phyloP scores from a whole-genome alignment of 257 asterid species.

The Rhazya stricta region DNA sequence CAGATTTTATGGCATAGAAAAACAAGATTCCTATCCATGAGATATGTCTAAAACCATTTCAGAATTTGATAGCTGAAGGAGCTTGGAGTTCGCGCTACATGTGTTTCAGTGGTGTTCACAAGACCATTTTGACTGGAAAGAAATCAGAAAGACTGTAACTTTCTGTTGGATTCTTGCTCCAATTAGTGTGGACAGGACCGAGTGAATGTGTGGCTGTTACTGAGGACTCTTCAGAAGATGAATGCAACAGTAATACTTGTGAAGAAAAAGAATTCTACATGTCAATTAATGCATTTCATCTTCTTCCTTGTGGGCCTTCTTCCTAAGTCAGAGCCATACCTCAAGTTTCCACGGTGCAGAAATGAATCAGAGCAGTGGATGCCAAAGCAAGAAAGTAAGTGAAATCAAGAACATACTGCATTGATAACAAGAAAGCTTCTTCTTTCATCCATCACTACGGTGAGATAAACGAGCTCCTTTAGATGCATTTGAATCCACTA shows the following conservation, averaged over 20 bases:
- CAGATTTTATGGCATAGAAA: constrained; percentile 14
- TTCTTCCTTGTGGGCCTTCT: constrained; percentile 77
- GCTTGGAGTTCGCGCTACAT: constrained; percentile 18
- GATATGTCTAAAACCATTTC: constrained; percentile 2
- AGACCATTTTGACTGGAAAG: constrained; percentile 18
- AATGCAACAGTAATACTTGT: constrained; percentile 59
- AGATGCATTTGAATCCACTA: constrained; percentile 8
- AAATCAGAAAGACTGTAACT: constrained; percentile 18
- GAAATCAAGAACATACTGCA: constrained; percentile 12
- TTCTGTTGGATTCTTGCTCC: constrained; percentile 31
- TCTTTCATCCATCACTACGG: constrained; percentile 21
- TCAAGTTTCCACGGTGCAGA: constrained; percentile 33
- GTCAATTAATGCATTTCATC: constrained; percentile 48
- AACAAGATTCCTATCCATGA: constrained; percentile 5
- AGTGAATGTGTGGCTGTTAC: constrained; percentile 28
- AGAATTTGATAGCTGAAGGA: constrained; percentile 3
- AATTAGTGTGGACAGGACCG: constrained; percentile 26
- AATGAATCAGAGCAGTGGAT: constrained; percentile 29
- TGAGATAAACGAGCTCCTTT: constrained; percentile 15
- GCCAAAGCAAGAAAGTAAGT: background rate
- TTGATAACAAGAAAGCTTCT: constrained; percentile 20
- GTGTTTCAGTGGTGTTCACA: constrained; percentile 23
- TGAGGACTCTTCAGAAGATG: constrained; percentile 37
- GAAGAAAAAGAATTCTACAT: constrained; percentile 38
- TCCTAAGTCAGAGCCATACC: constrained; percentile 39